Evolutionary conservation across 805 yeast genomes (phyloP), one percentile per base, ranked within the genome.

Genomic region (Schwanniomyces pseudopolymorphus): DNA sequence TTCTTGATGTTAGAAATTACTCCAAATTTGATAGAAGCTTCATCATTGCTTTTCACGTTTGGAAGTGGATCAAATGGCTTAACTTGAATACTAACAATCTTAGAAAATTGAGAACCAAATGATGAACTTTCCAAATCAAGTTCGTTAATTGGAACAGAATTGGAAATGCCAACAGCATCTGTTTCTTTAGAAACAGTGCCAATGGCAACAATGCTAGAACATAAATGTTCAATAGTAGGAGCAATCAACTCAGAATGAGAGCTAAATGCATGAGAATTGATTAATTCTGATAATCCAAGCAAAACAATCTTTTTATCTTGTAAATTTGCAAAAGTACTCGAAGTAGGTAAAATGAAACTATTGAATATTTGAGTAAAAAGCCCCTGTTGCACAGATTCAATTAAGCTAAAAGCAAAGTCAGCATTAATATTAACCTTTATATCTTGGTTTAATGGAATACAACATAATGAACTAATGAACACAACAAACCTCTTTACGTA

Each of bases 41-140:
- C 54, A 41, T 71, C 73, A 33, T 66, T 62, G 49, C 67, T 70
- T 44, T 58, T 61, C 10, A 89, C 66, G 20, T 73, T 71, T 1
- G 82, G 78, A 25, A 82, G 61, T 1, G 97, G 96, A 66, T 94
- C 97, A 53, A 80, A 74, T 3, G 84, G 76, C 51, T 75, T 80
- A 13, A 67, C 66, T 27, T 79, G 74, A 40, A 90, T 83, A 2
- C 87, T 78, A 1, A 78, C 81, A 48, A 94, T 72, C 58, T 79
- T 83, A 43, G 95, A 87, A 65, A 81, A 94, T 43, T 84, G 81
- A 0, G 97, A 85, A 2, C 98, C 98, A 66, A 91, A 94, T 2
- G 94, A 74, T 2, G 75, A 62, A 42, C 85, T 77, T 50, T 90
- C 96, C 21, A 77, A 59, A 53, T 84, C 85, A 17, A 77, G 57